Evolutionary conservation across 805 yeast genomes (phyloP), one percentile per base, ranked within the genome.

Genomic region (Yarrowia porcina): DNA sequence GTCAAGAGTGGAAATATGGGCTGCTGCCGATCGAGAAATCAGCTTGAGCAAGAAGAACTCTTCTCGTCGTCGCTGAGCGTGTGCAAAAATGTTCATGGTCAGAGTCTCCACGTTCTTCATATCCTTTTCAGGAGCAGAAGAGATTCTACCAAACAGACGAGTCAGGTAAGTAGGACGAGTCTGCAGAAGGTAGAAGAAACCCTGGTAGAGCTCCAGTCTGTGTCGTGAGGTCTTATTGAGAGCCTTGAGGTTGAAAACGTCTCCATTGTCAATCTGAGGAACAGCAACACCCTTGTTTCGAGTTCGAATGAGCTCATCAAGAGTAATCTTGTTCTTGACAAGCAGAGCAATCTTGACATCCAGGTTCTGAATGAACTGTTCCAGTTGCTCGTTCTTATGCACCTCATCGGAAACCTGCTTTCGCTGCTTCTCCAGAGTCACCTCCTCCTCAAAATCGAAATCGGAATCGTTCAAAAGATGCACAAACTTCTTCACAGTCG

Each of bases 141-240:
- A 64, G 69, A 76, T 17, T 65, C 68, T 65, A 39, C 76, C 72
- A 63, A 84, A 82, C 35, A 90, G 72, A 13, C 83, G 75, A 1
- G 85, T 78, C 70, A 92, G 79, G 69, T 93, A 93, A 0, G 73
- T 72, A 0, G 96, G 89, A 69, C 89, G 90, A 0, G 96, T 88
- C 72, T 94, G 98, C 45, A 94, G 73, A 25, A 93, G 75, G 70
- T 87, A 94, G 67, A 94, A 86, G 59, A 93, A 70, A 21, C 89
- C 87, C 68, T 87, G 97, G 73, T 88, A 89, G 0, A 83, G 73
- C 65, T 86, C 91, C 57, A 85, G 77, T 64, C 89, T 78, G 32
- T 74, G 70, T 28, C 80, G 69, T 6, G 78, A 70, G 4, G 76
- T 59, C 67, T 76, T 76, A 64, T 73, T 75, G 30, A 77, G 70